Percentiles rank a stretch among this genome's conserved stretches.
Evolutionary conservation across 163 green algal species (phyloP).

Genomic region (Trebouxia gelatinosa): DNA sequence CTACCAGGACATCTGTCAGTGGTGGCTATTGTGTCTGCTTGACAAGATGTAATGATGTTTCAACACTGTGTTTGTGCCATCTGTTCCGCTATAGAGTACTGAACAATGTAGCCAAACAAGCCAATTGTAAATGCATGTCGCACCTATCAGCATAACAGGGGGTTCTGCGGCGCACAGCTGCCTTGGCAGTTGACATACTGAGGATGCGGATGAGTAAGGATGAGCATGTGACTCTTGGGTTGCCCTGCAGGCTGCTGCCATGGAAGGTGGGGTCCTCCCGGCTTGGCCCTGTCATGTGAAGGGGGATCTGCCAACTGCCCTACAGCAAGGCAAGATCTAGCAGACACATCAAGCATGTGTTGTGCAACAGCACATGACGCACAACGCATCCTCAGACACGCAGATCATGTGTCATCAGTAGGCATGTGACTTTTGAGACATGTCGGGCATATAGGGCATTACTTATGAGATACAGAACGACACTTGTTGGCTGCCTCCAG

Average conservation of each 20-base stretch:
- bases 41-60: neutral
- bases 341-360: neutral
- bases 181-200: conserved; percentile 2
- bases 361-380: neutral
- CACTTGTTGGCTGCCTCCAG: neutral
- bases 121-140: neutral
- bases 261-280: conserved; percentile 37
- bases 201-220: conserved; percentile 57
- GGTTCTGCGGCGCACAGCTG: conserved; percentile 20
- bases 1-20: neutral
- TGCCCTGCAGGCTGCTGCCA: conserved; percentile 40
- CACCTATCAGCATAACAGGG: conserved; percentile 54
- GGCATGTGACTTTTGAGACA: neutral
- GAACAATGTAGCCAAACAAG: neutral
- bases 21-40: too few relatives aligned
- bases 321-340: neutral
- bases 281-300: conserved; percentile 50
- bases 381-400: neutral
- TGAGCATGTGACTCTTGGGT: conserved; percentile 53
- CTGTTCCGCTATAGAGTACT: neutral
- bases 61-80: neutral
- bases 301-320: conserved; percentile 11
- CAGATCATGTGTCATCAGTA: neutral
- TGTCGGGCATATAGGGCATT: neutral
- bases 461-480: neutral